Conservation (phyloP, 495 filamentous ascomycete species). For the Trichoderma parareesei region DNA sequence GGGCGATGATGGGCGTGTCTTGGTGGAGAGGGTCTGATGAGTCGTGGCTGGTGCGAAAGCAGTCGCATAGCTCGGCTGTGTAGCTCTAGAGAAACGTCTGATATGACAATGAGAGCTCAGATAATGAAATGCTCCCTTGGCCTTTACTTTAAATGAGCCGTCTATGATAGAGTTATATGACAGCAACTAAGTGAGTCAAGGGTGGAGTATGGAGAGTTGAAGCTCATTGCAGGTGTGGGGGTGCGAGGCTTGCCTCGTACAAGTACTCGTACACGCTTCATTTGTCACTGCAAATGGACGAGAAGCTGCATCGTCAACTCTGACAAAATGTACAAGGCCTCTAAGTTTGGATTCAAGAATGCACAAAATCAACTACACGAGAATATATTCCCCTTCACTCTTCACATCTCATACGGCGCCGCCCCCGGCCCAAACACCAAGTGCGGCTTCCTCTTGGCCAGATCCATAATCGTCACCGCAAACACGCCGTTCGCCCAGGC, state of each 20-base stretch:
- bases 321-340: too few relatives aligned
- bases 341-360: not conserved
- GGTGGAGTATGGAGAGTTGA: not conserved
- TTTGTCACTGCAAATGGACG: not conserved
- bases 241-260: not conserved
- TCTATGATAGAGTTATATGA: not conserved
- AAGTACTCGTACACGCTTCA: not conserved
- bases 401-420: slow-evolving; percentile 33
- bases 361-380: not conserved
- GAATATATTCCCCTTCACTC: not conserved
- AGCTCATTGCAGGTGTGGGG: not conserved
- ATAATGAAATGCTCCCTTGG: too few relatives aligned
- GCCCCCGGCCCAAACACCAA: slow-evolving; percentile 69
- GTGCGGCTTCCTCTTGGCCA: slow-evolving; percentile 78
- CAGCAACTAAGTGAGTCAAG: not conserved
- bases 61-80: not conserved
- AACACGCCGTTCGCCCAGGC: slow-evolving; percentile 98
- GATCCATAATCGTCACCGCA: slow-evolving; percentile 83
- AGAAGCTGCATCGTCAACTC: too few relatives aligned
- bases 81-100: not conserved
- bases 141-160: too few relatives aligned
- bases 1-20: not conserved
- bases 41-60: not conserved
- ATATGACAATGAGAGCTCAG: too few relatives aligned
- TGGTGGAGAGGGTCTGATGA: not conserved